phyloP scores from a whole-genome alignment of 495 filamentous ascomycete species.

The Ramalina intermedia region DNA sequence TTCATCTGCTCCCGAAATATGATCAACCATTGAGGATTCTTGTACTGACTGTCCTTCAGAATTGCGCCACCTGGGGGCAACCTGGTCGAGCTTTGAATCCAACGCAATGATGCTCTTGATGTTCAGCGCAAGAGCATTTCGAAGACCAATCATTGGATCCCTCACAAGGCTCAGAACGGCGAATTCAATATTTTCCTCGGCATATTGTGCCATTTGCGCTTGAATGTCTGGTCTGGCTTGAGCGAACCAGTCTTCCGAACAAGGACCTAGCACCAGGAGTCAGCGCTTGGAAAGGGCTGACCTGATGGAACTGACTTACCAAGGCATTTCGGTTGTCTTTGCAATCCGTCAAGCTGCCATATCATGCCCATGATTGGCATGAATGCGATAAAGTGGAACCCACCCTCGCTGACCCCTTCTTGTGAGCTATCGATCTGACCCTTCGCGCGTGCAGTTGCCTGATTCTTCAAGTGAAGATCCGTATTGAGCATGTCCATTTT shows the following conservation, averaged over 20 bases:
- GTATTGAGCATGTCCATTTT: constrained; percentile 67
- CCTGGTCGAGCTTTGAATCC: constrained; percentile 20
- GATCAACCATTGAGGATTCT: neutral
- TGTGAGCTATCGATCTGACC: constrained; percentile 19
- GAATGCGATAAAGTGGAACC: constrained; percentile 82
- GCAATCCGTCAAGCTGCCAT: constrained; percentile 85
- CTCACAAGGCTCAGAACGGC: constrained; percentile 38
- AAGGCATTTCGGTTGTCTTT: constrained; percentile 54
- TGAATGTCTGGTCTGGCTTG: constrained; percentile 32
- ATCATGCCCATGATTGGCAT: constrained; percentile 60
- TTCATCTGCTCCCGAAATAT: constrained; percentile 17
- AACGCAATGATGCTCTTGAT: constrained; percentile 27
- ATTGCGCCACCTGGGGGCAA: constrained; percentile 18
- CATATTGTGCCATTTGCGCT: constrained; percentile 37
- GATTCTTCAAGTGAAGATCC: constrained; percentile 54
- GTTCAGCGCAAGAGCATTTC: constrained; percentile 30
- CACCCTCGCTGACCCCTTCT: constrained; percentile 34
- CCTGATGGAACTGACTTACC: constrained; percentile 31
- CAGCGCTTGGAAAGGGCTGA: neutral
- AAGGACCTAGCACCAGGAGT: constrained; percentile 18
- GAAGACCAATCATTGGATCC: constrained; percentile 32
- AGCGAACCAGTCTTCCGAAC: constrained; percentile 34
- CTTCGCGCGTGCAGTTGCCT: constrained; percentile 32
- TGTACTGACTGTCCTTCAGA: neutral
- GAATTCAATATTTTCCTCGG: constrained; percentile 42